Evolutionary conservation across 2,329 filamentous ascomycete genomes (phyloP).

Genomic region (Ophiostoma himal-ulmi): DNA sequence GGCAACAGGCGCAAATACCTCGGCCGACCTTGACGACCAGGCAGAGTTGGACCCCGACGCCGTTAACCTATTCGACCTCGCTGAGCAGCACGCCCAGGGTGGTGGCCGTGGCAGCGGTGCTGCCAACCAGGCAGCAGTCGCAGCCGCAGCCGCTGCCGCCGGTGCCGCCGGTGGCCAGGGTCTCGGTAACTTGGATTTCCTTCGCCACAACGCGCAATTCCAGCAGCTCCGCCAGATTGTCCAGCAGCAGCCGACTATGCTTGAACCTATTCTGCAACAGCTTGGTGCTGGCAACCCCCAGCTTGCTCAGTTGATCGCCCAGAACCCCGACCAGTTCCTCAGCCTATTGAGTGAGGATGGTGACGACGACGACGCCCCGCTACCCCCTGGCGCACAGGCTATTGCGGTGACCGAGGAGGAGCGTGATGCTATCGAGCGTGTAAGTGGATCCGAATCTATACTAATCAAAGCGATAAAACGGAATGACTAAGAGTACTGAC

Average conservation of each 20-base stretch:
- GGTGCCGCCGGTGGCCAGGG: constrained; percentile 46
- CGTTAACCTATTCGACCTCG: constrained; percentile 89
- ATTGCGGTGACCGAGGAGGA: constrained; percentile 95
- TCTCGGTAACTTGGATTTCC: constrained; percentile 80
- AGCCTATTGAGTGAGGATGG: constrained; percentile 81
- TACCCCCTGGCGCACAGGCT: constrained; percentile 82
- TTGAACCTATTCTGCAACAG: constrained; percentile 95
- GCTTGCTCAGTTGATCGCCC: constrained; percentile 83
- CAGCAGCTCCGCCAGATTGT: constrained; percentile 96
- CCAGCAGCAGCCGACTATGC: constrained; percentile 96
- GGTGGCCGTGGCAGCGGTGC: constrained; percentile 38
- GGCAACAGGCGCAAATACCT: constrained; percentile 37
- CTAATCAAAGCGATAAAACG: too few species aligned
- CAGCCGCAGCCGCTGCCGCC: constrained; percentile 40
- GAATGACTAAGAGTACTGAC: not conserved
- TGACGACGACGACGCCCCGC: constrained; percentile 67
- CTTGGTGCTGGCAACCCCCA: constrained; percentile 92
- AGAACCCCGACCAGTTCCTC: constrained; percentile 90
- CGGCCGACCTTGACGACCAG: constrained; percentile 38
- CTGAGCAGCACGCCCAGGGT: constrained; percentile 64
- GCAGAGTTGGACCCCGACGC: constrained; percentile 55
- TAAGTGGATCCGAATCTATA: constrained; percentile 41
- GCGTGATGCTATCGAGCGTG: constrained; percentile 91
- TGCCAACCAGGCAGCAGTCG: constrained; percentile 36
- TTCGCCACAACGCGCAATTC: constrained; percentile 94